Percentiles rank a stretch among this genome's conserved stretches.
Conservation (phyloP, 331 rosid species). For the Pyracantha coccinea region DNA sequence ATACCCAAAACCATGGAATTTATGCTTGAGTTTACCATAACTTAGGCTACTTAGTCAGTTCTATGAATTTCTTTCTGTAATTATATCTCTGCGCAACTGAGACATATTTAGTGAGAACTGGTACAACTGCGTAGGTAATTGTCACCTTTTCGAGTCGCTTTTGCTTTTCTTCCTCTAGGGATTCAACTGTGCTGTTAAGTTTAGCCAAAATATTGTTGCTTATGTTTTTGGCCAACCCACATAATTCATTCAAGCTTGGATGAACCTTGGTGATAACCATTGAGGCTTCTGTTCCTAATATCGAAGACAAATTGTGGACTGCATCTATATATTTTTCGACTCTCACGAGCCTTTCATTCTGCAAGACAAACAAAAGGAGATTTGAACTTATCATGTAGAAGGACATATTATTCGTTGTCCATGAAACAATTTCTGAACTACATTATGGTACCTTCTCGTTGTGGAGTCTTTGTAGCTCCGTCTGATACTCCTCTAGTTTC, state of each 20-base stretch:
- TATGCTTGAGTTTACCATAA: background rate
- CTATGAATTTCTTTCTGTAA: background rate
- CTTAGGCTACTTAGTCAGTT: background rate
- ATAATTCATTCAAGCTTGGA: constrained; percentile 69
- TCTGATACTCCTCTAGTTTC: constrained; percentile 80
- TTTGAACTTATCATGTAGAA: constrained; percentile 15
- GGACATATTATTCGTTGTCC: background rate
- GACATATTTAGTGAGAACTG: background rate
- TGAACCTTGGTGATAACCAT: constrained; percentile 66
- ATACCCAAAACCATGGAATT: background rate
- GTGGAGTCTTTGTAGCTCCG: constrained; percentile 62
- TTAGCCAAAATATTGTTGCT: constrained; percentile 60
- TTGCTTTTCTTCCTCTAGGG: constrained; percentile 79
- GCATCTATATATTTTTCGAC: constrained; percentile 55
- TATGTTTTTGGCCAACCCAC: constrained; percentile 65
- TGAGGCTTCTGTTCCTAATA: constrained; percentile 79
- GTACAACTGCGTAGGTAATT: background rate
- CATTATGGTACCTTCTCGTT: constrained; percentile 63
- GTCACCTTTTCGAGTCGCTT: constrained; percentile 74
- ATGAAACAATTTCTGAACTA: constrained; percentile 9
- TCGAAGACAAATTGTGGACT: constrained; percentile 61
- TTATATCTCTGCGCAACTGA: background rate
- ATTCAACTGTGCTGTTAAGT: constrained; percentile 64
- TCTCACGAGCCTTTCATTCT: constrained; percentile 78
- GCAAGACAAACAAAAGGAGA: constrained; percentile 11